These are phyloP conservation scores for Toxicodendron radicans DNA, from an alignment of 345 rosid species.

Conservation along the genomic window DNA sequence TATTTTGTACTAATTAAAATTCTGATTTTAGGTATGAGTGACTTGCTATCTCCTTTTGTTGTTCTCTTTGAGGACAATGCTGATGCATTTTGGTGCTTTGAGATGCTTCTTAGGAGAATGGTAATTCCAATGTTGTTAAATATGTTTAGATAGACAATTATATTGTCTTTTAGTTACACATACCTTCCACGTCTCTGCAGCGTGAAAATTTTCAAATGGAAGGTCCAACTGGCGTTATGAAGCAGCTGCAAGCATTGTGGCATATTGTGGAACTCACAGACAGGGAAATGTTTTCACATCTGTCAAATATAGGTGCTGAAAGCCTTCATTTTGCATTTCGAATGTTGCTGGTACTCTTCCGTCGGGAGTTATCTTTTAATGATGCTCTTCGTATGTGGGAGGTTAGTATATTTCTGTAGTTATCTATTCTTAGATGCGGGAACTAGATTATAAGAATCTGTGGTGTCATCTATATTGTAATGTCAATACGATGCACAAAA, in stretches of 20 bases:
- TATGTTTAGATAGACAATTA: slow-evolving; percentile 15
- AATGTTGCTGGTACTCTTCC: slow-evolving; percentile 87
- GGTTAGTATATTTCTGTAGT: slow-evolving; percentile 42
- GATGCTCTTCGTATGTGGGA: slow-evolving; percentile 97
- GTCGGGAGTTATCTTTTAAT: slow-evolving; percentile 70
- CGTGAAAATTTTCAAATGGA: slow-evolving; percentile 87
- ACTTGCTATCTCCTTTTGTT: slow-evolving; percentile 88
- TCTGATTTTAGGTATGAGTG: slow-evolving; percentile 83
- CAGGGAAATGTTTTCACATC: slow-evolving; percentile 76
- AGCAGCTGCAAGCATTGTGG: slow-evolving; percentile 82
- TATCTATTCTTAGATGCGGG: background rate
- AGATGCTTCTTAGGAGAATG: slow-evolving; percentile 95
- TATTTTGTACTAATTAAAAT: slow-evolving; percentile 21
- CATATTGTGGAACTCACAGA: slow-evolving; percentile 78
- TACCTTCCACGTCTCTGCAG: slow-evolving; percentile 37
- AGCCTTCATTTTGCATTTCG: slow-evolving; percentile 97
- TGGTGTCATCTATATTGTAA: too few relatives aligned
- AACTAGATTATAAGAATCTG: background rate
- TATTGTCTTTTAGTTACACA: slow-evolving; percentile 28
- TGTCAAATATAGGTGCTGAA: slow-evolving; percentile 84
- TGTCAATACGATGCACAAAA: too few relatives aligned
- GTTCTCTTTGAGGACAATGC: slow-evolving; percentile 90
- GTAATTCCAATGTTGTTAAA: slow-evolving; percentile 36
- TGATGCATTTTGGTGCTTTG: slow-evolving; percentile 99
- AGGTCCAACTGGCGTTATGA: slow-evolving; percentile 94